Base-by-base conservation (phyloP, 2,329 filamentous ascomycete species). In the Fusarium miscanthi region DNA sequence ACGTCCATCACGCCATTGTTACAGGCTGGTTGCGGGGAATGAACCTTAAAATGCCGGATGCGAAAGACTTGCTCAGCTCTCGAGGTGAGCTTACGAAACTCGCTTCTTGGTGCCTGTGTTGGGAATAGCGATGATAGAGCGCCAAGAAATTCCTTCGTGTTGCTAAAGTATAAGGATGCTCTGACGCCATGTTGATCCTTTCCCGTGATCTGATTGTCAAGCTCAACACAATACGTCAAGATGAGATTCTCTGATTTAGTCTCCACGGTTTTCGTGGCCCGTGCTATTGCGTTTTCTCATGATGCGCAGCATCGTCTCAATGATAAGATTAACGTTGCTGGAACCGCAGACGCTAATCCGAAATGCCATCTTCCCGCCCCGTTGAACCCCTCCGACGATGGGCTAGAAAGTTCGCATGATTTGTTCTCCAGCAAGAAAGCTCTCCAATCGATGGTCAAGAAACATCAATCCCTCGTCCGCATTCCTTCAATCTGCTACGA, bases 401-500 rank as follows among this genome's bases (percentile, higher is more conserved):
- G 76, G 0, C 63, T 82, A 19, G 60, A 73, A 0, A 78, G 75
- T 8, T 77, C 78, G 11, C 13, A 66, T 0, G 63, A 77, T 3
- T 65, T 82, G 4, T 82, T 81, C 56, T 76, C 78, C 1, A 77
- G 74, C 54, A 52, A 72, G 7, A 72, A 75, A 1, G 79, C 79
- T 0, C 66, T 83, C 7, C 59, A 72, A 4, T 80, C 68, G 21
- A 83, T 86, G 72, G 80, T 87, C 38, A 64, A 81, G 43, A 83
- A 86, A 9, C 84, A 88, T 60, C 86, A 86, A 14, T 83, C 83
- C 11, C 83, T 90, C 6, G 87, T 89, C 9, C 82, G 84, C 49
- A 83, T 90, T 17, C 84, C 85, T 1, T 86, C 86, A 1, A 79
- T 88, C 42, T 87, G 84, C 42, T 89, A 84, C 69, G 87, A 89